Evolutionary conservation across 768 basidiomycete genomes (phyloP).

Genomic region (Terana coerulea): DNA sequence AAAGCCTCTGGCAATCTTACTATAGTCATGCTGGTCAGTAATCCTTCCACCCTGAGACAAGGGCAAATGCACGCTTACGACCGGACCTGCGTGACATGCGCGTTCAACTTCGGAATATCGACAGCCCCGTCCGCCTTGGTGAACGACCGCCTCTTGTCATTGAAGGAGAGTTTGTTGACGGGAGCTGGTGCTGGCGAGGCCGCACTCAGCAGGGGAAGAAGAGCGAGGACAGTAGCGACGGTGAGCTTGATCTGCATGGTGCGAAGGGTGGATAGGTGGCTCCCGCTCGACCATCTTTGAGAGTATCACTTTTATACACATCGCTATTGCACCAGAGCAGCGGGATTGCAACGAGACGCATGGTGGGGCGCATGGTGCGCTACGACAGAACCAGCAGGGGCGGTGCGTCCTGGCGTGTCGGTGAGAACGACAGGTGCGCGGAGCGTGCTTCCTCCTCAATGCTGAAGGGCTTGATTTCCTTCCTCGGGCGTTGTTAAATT

Average conservation of each 20-base stretch:
- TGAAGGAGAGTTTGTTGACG: background rate
- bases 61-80: background rate
- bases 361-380: no score
- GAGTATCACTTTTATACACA: no score
- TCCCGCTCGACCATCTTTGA: background rate
- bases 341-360: background rate
- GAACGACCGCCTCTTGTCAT: background rate
- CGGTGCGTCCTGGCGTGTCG: no score
- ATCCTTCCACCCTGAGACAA: background rate
- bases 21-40: background rate
- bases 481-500: no score
- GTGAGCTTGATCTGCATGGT: background rate
- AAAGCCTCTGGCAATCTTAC: conserved; percentile 7
- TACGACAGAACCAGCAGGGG: background rate
- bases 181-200: background rate
- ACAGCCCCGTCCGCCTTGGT: background rate
- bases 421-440: background rate
- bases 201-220: background rate
- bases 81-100: background rate
- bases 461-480: no score
- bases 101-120: background rate
- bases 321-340: background rate
- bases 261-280: background rate
- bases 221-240: background rate
- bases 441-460: no score